A percentile compares a stretch with the other conserved stretches of the same genome.
phyloP scores from a whole-genome alignment of 1,139 yeast species.

The Sugiyamaella grinbergsii region DNA sequence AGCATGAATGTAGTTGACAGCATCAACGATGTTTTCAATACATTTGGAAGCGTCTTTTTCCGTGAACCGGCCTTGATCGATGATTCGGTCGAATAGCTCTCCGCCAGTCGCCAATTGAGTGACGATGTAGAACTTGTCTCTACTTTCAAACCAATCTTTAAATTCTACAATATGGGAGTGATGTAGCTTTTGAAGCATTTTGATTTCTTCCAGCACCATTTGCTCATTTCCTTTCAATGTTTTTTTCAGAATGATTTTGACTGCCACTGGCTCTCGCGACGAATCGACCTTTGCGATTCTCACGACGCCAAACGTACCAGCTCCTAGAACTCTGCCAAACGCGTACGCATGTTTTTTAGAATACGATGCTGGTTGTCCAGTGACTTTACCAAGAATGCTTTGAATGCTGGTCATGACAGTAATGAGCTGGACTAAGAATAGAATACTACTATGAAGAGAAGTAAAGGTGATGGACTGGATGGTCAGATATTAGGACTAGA shows the following conservation, averaged over 20 bases:
- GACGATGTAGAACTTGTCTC: constrained; percentile 51
- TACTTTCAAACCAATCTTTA: constrained; percentile 85
- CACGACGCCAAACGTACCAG: constrained; percentile 90
- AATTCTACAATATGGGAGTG: constrained; percentile 85
- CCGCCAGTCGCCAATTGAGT: constrained; percentile 84
- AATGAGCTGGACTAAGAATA: too few species aligned
- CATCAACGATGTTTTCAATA: constrained; percentile 68
- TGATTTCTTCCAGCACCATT: constrained; percentile 73
- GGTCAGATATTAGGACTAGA: too few species aligned
- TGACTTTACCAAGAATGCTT: constrained; percentile 48
- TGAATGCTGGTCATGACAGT: constrained; percentile 17
- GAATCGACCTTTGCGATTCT: constrained; percentile 65
- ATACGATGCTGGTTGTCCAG: constrained; percentile 76
- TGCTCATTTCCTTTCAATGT: constrained; percentile 74
- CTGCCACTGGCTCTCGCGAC: constrained; percentile 75
- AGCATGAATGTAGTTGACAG: constrained; percentile 71
- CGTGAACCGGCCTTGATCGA: constrained; percentile 74
- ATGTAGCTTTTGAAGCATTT: constrained; percentile 60
- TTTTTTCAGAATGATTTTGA: constrained; percentile 80
- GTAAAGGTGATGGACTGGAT: too few species aligned
- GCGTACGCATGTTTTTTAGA: constrained; percentile 63
- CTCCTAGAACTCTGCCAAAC: constrained; percentile 82
- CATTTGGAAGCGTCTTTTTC: constrained; percentile 80
- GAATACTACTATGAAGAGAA: too few species aligned
- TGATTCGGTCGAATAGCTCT: constrained; percentile 82